phyloP scores from a whole-genome alignment of 306 rosid genomes.

The Hylodesmum podocarpum region DNA sequence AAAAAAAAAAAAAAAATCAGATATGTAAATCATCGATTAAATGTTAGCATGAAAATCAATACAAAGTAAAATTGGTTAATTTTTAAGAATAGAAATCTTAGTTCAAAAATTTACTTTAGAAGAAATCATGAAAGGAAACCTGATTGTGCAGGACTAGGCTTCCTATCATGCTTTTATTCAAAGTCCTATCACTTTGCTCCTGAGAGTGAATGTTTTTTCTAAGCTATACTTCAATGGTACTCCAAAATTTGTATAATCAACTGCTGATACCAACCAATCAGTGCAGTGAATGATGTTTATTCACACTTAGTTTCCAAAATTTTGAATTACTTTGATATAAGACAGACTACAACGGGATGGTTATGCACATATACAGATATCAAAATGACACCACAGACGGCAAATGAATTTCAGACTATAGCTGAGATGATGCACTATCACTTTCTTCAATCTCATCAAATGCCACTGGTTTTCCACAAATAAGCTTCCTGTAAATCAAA shows the following conservation, averaged over 20 bases:
- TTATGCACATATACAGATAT: constrained; percentile 13
- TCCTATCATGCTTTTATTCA: too few species aligned
- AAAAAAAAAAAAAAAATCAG: too few species aligned
- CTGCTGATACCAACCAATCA: constrained; percentile 24
- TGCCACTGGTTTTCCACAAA: constrained; percentile 49
- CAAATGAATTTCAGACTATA: constrained; percentile 59
- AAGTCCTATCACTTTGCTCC: neutral
- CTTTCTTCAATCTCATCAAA: constrained; percentile 75
- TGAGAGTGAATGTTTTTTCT: neutral
- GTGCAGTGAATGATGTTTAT: constrained; percentile 29
- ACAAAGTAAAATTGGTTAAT: neutral
- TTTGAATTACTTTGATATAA: constrained; percentile 19
- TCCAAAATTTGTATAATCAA: constrained; percentile 27
- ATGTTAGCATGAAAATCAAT: neutral
- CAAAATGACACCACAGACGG: constrained; percentile 61
- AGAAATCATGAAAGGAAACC: too few species aligned
- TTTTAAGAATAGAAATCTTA: too few species aligned
- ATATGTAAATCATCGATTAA: neutral
- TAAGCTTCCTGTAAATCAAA: constrained; percentile 59
- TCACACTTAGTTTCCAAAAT: constrained; percentile 5
- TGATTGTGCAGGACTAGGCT: neutral
- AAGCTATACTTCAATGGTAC: neutral
- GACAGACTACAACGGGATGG: constrained; percentile 13
- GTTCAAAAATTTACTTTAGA: too few species aligned
- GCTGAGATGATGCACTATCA: constrained; percentile 57